Conservation (phyloP, 164 flowering plant species). For the Magnolia changhungtana region DNA sequence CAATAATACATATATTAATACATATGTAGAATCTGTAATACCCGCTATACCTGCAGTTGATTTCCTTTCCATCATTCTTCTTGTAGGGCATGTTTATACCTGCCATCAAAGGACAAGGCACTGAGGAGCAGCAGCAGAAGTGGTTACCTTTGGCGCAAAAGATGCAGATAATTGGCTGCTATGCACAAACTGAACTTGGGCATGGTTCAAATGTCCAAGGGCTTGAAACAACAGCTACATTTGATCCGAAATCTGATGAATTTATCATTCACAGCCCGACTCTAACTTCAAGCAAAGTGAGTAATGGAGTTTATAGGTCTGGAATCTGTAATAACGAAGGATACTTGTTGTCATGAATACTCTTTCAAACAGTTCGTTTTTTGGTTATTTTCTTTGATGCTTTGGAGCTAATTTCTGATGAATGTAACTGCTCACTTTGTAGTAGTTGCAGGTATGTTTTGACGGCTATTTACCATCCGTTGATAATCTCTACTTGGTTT, state of each 20-base stretch:
- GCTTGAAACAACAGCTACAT: constrained; percentile 95
- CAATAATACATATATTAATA: too few relatives aligned
- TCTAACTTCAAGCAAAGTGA: constrained; percentile 91
- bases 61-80: constrained; percentile 1
- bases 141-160: constrained; percentile 93
- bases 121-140: constrained; percentile 88
- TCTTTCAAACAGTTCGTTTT: not conserved
- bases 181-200: constrained; percentile 99
- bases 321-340: not conserved
- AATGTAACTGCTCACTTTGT: not conserved
- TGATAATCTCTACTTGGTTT: not conserved
- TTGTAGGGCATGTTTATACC: constrained; percentile 92
- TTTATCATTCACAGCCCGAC: constrained; percentile 91
- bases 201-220: constrained; percentile 99
- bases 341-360: not conserved
- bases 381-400: not conserved
- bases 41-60: not conserved
- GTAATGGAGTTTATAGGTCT: constrained; percentile 14
- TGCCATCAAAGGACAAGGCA: constrained; percentile 92
- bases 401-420: not conserved
- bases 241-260: constrained; percentile 84
- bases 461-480: not conserved
- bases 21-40: not conserved
- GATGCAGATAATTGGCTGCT: constrained; percentile 98
- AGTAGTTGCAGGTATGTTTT: not conserved